These are phyloP conservation scores for Purpureocillium lavendulum DNA, from an alignment of 2,329 filamentous ascomycete genomes.

Conservation along the genomic window DNA sequence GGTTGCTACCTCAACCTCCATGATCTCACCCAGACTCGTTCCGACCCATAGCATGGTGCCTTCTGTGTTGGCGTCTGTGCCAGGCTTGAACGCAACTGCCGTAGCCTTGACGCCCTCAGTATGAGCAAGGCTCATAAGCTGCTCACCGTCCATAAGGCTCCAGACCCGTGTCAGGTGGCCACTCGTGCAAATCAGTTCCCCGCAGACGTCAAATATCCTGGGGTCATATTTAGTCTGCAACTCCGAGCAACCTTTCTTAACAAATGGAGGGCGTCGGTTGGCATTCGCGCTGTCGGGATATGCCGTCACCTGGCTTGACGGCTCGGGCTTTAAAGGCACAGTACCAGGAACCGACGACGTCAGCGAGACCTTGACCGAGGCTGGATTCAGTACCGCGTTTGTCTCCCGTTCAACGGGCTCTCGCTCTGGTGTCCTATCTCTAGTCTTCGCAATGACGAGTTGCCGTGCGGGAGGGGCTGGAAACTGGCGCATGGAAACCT, in stretches of 20 bases:
- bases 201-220: conserved; percentile 78
- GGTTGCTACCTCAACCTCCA: conserved; percentile 75
- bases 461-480: conserved; percentile 19
- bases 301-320: conserved; percentile 45
- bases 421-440: conserved; percentile 25
- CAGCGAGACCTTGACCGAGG: neutral
- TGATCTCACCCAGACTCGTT: conserved; percentile 77
- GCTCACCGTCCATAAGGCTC: conserved; percentile 74
- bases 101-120: conserved; percentile 79
- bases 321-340: conserved; percentile 25
- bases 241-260: conserved; percentile 63
- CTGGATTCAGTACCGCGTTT: neutral
- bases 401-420: conserved; percentile 10
- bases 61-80: conserved; percentile 67
- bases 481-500: conserved; percentile 18
- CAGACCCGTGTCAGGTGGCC: conserved; percentile 84
- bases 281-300: conserved; percentile 80
- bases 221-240: conserved; percentile 83
- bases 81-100: conserved; percentile 79
- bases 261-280: conserved; percentile 73
- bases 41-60: conserved; percentile 82
- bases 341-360: conserved; percentile 8
- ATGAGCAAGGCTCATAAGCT: conserved; percentile 72
- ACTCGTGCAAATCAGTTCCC: conserved; percentile 77
- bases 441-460: conserved; percentile 21